Evolutionary conservation across 2,329 filamentous ascomycete genomes (phyloP), one percentile per base, ranked within the genome.

Genomic region (Chaetoscypha palmicola): DNA sequence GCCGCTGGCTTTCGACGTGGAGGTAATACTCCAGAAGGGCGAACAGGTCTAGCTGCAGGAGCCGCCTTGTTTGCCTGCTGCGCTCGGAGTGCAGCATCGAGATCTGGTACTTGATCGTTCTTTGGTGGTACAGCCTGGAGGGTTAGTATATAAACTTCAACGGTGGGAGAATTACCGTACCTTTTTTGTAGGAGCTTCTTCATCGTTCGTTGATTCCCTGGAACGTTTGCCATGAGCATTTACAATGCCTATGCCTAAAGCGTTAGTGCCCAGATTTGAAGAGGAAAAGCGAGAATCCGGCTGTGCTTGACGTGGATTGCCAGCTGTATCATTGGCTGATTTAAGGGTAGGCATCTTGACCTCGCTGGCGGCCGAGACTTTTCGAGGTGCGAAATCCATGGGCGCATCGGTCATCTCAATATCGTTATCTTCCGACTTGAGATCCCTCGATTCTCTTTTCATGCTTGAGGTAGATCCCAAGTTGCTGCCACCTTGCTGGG

Each of bases 401-500:
- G 49, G 49, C 5, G 50, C 47, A 35, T 54, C 54, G 9, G 31
- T 43, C 51, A 57, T 56, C 16, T 51, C 49, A 11, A 53, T 30
- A 47, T 56, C 55, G 4, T 47, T 20, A 26, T 54, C 47, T 21
- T 51, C 48, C 33, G 30, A 26, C 32, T 38, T 43, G 10, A 42
- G 28, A 19, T 12, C 28, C 20, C 8, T 14, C 10, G 23, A 24
- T 30, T 32, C 21, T n/a, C 28, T 43, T 23, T 24, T 19, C n/a
- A 17, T 22, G 11, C 8, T 22, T 9, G 24, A 20, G 10, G 3
- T n/a, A 34, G 32, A 3, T 9, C n/a, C 32, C n/a, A n/a, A 34
- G 10, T 9, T 16, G 16, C 10, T 9, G 4, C 9, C 10, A 10
- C 28, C 20, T n/a, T 14, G 22, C 16, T 16, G 22, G 12, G 16